Percentiles rank a stretch among this genome's conserved stretches.
Evolutionary conservation across 2,329 filamentous ascomycete genomes (phyloP).

Genomic region (Penicillium sp.): DNA sequence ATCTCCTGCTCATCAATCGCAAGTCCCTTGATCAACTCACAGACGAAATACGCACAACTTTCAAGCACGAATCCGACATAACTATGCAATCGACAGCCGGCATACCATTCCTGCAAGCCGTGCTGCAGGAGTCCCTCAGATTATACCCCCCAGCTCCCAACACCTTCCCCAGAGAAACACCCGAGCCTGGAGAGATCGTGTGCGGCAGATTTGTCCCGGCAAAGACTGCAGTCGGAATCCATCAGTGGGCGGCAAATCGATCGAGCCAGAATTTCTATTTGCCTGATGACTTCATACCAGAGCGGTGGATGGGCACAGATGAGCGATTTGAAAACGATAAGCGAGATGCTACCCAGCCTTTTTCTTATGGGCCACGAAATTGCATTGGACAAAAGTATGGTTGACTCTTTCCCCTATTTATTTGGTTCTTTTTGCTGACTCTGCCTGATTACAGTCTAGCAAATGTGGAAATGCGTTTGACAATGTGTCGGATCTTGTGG

Average conservation of each 20-base stretch:
- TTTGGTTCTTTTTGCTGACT: background rate
- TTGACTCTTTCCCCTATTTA: background rate
- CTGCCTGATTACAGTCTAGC: background rate
- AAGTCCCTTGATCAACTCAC: conserved; percentile 17
- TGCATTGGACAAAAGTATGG: conserved; percentile 51
- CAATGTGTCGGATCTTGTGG: conserved; percentile 1
- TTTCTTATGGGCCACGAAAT: conserved; percentile 47
- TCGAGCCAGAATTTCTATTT: conserved; percentile 44
- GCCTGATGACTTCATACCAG: conserved; percentile 46
- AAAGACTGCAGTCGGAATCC: conserved; percentile 41
- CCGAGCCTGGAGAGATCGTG: conserved; percentile 1
- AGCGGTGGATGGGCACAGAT: conserved; percentile 33
- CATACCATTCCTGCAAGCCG: conserved; percentile 40
- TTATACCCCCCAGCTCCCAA: conserved; percentile 36
- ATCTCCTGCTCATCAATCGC: conserved; percentile 22
- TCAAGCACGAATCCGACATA: conserved; percentile 27
- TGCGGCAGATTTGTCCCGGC: conserved; percentile 5
- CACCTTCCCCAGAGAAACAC: background rate
- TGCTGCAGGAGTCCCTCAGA: conserved; percentile 44
- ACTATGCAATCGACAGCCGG: conserved; percentile 19
- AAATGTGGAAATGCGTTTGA: conserved; percentile 5
- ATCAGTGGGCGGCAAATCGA: conserved; percentile 46
- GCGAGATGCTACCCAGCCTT: conserved; percentile 46
- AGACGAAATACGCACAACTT: conserved; percentile 21
- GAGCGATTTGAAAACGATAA: conserved; percentile 41